Evolutionary conservation across 768 basidiomycete genomes (phyloP).

Genomic region (Boletellus sp.): DNA sequence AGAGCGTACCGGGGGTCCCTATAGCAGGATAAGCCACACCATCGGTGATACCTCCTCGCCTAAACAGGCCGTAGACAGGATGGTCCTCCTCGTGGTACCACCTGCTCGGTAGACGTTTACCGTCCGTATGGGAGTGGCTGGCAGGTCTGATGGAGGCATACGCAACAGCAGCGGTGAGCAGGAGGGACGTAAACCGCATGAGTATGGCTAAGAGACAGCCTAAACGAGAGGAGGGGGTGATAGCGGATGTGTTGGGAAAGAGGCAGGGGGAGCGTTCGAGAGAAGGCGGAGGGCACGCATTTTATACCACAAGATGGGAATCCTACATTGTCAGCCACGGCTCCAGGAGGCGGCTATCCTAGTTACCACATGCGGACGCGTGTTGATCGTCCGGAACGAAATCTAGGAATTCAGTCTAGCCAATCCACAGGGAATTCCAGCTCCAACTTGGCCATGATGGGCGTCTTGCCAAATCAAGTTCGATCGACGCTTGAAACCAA

Average conservation of each 20-base stretch:
- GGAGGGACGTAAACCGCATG: slow-evolving; percentile 19
- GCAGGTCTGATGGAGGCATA: slow-evolving; percentile 18
- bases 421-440: slow-evolving; percentile 2
- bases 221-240: slow-evolving; percentile 38
- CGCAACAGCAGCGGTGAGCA: slow-evolving; percentile 24
- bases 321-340: slow-evolving; percentile 26
- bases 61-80: slow-evolving; percentile 60
- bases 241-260: slow-evolving; percentile 16
- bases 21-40: slow-evolving; percentile 49
- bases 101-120: slow-evolving; percentile 23
- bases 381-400: slow-evolving; percentile 7
- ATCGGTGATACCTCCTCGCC: slow-evolving; percentile 44
- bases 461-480: slow-evolving; percentile 15
- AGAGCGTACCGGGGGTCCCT: slow-evolving; percentile 53
- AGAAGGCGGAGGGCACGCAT: slow-evolving; percentile 6
- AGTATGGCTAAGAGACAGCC: slow-evolving; percentile 31
- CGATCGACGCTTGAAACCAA: slow-evolving; percentile 16
- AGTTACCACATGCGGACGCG: slow-evolving; percentile 10
- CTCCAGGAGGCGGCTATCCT: slow-evolving; percentile 17
- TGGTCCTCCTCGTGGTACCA: slow-evolving; percentile 69
- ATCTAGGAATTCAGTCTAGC: slow-evolving; percentile 8
- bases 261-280: slow-evolving; percentile 6
- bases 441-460: background rate
- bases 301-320: slow-evolving; percentile 25
- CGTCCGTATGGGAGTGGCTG: slow-evolving; percentile 17